These are phyloP conservation scores for Rhododendron williamsianum DNA, from an alignment of 148 eudicot genomes.

Conservation along the genomic window DNA sequence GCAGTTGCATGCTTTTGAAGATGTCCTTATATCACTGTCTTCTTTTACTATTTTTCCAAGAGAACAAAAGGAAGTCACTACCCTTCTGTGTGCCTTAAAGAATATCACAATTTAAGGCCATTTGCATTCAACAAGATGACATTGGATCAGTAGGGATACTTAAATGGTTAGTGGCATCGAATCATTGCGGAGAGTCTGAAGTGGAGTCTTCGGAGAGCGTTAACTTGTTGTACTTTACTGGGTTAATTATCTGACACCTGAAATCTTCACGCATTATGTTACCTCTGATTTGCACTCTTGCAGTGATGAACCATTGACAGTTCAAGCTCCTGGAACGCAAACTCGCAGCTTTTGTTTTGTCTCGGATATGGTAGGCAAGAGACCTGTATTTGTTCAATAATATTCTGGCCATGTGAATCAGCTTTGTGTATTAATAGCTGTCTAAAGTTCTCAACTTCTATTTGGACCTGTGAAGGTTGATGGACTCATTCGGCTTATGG, in stretches of 20 bases:
- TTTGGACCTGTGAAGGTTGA: conserved; percentile 53
- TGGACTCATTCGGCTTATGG: conserved; percentile 95
- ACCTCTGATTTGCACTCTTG: conserved; percentile 8
- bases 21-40: background rate
- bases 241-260: background rate
- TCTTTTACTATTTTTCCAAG: background rate
- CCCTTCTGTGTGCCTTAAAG: background rate
- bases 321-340: conserved; percentile 95
- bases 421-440: background rate
- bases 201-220: background rate
- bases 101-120: too few species aligned
- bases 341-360: conserved; percentile 97
- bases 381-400: background rate
- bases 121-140: background rate
- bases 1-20: background rate
- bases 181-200: background rate
- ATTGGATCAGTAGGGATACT: background rate
- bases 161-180: background rate
- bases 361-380: conserved; percentile 74
- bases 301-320: conserved; percentile 89
- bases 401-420: background rate
- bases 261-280: background rate
- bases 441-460: background rate
- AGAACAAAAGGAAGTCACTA: background rate
- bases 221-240: background rate